These are phyloP conservation scores for Trichosporon sp. DNA, from an alignment of 1,284 basidiomycete species.

Conservation along the genomic window DNA sequence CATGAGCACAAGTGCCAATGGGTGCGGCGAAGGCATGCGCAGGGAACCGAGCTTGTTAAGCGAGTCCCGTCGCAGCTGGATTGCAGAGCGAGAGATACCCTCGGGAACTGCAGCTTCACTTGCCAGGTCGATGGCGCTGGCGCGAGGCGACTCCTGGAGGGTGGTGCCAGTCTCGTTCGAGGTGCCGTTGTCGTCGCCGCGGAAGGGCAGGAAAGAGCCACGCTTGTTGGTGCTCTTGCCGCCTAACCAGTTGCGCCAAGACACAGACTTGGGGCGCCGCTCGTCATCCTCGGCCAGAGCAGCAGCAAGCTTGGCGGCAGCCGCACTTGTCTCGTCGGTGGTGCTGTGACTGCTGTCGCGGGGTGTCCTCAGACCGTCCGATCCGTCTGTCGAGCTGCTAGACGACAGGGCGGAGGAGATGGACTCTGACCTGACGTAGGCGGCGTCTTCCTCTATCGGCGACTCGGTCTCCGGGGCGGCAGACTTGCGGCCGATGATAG, in stretches of 20 bases:
- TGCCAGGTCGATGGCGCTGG: constrained; percentile 8
- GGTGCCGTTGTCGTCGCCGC: not conserved
- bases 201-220: constrained; percentile 15
- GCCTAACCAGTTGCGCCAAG: constrained; percentile 20
- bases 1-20: constrained; percentile 30
- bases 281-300: constrained; percentile 6
- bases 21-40: constrained; percentile 40
- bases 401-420: constrained; percentile 27
- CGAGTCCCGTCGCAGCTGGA: constrained; percentile 34
- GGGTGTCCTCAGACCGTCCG: constrained; percentile 36
- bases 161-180: constrained; percentile 2
- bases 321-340: not conserved
- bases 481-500: constrained; percentile 9
- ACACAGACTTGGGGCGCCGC: constrained; percentile 6
- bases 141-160: constrained; percentile 12
- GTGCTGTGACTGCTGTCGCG: constrained; percentile 12
- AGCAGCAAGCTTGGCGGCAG: constrained; percentile 13
- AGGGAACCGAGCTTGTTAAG: constrained; percentile 34
- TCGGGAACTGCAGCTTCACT: not conserved
- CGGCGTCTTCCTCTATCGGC: constrained; percentile 1
- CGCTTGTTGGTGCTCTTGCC: constrained; percentile 4
- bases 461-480: constrained; percentile 5
- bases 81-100: constrained; percentile 11
- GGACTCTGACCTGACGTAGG: constrained; percentile 24
- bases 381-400: constrained; percentile 20